Evolutionary conservation across 176 grass and related monocot species (phyloP).

Genomic region (Aegilops longissima): DNA sequence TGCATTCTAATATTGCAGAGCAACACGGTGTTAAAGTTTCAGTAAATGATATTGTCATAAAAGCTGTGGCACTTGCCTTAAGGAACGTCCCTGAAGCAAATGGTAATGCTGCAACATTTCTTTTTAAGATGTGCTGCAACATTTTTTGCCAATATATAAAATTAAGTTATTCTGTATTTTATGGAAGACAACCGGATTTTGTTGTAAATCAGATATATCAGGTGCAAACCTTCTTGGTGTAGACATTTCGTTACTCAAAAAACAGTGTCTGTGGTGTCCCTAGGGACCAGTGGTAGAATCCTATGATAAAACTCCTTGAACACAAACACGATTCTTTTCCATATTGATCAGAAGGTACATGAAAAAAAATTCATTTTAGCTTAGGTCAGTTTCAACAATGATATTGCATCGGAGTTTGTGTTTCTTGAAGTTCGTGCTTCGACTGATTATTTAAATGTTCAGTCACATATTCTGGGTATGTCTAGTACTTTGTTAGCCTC

Average conservation of each 20-base stretch:
- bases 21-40: slow-evolving; percentile 91
- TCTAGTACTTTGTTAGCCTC: neutral
- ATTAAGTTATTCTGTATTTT: neutral
- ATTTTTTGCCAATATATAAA: neutral
- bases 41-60: slow-evolving; percentile 97
- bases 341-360: neutral
- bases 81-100: slow-evolving; percentile 90
- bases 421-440: neutral
- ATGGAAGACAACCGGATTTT: neutral
- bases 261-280: neutral
- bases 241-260: neutral
- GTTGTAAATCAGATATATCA: slow-evolving; percentile 8
- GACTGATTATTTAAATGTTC: neutral
- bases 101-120: slow-evolving; percentile 52
- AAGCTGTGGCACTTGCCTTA: slow-evolving; percentile 96
- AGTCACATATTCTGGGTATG: slow-evolving; percentile 14
- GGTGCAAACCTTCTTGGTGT: neutral
- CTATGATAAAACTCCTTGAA: neutral
- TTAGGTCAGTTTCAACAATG: neutral
- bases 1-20: slow-evolving; percentile 54
- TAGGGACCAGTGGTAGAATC: neutral
- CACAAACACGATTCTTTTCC: slow-evolving; percentile 14
- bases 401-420: slow-evolving; percentile 4
- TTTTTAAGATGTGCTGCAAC: neutral
- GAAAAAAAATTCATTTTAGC: neutral